Evolutionary conservation across 2,329 filamentous ascomycete species (phyloP).

Genomic region (Boeremia exigua): DNA sequence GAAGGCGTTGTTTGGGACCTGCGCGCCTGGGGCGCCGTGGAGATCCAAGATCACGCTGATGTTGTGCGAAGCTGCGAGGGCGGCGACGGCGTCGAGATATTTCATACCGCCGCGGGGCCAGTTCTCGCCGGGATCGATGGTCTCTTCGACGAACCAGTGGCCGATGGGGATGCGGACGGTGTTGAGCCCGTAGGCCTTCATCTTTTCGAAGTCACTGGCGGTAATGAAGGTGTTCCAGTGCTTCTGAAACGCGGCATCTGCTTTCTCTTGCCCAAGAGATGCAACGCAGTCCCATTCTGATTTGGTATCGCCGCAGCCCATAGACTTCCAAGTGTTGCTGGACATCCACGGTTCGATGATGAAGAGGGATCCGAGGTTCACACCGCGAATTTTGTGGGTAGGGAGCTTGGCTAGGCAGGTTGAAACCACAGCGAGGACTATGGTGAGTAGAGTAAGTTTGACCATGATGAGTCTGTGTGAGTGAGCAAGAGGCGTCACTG

Average conservation of each 20-base stretch:
- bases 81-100: slow-evolving; percentile 56
- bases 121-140: slow-evolving; percentile 58
- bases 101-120: slow-evolving; percentile 58
- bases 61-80: slow-evolving; percentile 57
- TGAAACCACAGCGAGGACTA: not conserved
- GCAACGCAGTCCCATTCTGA: slow-evolving; percentile 64
- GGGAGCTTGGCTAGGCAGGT: slow-evolving; percentile 7
- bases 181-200: slow-evolving; percentile 59
- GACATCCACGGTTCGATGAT: slow-evolving; percentile 64
- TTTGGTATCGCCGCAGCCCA: slow-evolving; percentile 54
- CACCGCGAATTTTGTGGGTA: slow-evolving; percentile 58
- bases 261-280: slow-evolving; percentile 54
- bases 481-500: not conserved
- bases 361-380: slow-evolving; percentile 61
- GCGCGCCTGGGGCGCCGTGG: slow-evolving; percentile 60
- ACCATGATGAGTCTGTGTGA: not conserved
- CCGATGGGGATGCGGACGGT: slow-evolving; percentile 62
- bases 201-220: slow-evolving; percentile 56
- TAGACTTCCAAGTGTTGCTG: slow-evolving; percentile 53
- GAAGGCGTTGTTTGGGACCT: slow-evolving; percentile 55
- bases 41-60: slow-evolving; percentile 63
- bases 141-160: slow-evolving; percentile 61
- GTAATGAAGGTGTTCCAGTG: slow-evolving; percentile 62
- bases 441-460: not conserved
- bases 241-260: slow-evolving; percentile 55